phyloP scores from a whole-genome alignment of 352 stramenopile genomes.

The Phytophthora meadii region DNA sequence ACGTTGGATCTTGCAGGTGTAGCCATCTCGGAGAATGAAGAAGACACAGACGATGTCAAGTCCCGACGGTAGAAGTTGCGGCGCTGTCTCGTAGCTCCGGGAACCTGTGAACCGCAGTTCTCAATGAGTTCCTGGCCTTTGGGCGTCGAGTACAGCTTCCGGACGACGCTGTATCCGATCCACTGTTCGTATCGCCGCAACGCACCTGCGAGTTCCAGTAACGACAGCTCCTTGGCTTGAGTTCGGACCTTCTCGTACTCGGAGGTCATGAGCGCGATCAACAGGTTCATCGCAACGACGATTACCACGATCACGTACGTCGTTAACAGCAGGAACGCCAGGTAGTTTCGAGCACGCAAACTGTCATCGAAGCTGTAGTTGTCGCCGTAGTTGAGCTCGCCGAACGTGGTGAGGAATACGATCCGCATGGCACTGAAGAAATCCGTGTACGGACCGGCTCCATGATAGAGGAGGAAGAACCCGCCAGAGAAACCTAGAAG shows the following conservation, averaged over 20 bases:
- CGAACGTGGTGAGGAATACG: slow-evolving; percentile 67
- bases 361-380: slow-evolving; percentile 55
- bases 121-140: slow-evolving; percentile 42
- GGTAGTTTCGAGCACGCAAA: slow-evolving; percentile 45
- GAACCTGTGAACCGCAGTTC: slow-evolving; percentile 25
- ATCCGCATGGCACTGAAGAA: slow-evolving; percentile 59
- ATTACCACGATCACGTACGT: slow-evolving; percentile 66
- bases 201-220: slow-evolving; percentile 52
- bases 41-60: slow-evolving; percentile 40
- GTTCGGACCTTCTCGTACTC: slow-evolving; percentile 64
- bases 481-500: slow-evolving; percentile 56
- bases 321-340: slow-evolving; percentile 52
- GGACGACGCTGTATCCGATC: slow-evolving; percentile 44
- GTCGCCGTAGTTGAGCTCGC: slow-evolving; percentile 63
- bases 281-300: slow-evolving; percentile 61
- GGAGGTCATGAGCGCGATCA: slow-evolving; percentile 66
- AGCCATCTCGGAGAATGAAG: slow-evolving; percentile 23
- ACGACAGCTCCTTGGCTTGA: slow-evolving; percentile 59
- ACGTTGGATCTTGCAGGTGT: slow-evolving; percentile 6
- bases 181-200: slow-evolving; percentile 67
- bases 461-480: slow-evolving; percentile 58
- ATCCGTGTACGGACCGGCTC: slow-evolving; percentile 46
- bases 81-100: slow-evolving; percentile 15
- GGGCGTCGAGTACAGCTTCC: slow-evolving; percentile 45
- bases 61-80: slow-evolving; percentile 30